Evolutionary conservation across 1,139 yeast genomes (phyloP).

Genomic region (Hansenula lynferdii): DNA sequence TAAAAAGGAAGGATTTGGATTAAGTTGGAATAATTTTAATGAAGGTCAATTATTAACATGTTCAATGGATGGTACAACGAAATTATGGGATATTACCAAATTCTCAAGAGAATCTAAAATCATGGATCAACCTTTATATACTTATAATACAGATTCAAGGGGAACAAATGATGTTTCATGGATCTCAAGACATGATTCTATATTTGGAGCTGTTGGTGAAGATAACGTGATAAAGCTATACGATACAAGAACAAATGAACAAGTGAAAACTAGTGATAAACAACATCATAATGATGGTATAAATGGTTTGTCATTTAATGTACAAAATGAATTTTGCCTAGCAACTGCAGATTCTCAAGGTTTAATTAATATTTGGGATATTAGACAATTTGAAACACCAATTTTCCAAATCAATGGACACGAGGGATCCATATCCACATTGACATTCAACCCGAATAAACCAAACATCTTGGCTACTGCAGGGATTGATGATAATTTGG

Average conservation of each 20-base stretch:
- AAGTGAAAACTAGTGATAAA: constrained; percentile 8
- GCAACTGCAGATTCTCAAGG: constrained; percentile 76
- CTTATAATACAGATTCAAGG: constrained; percentile 16
- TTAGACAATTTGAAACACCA: constrained; percentile 39
- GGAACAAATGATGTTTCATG: constrained; percentile 65
- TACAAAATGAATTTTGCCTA: constrained; percentile 45
- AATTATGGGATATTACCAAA: constrained; percentile 46
- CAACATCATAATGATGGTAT: constrained; percentile 42
- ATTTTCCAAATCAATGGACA: constrained; percentile 42
- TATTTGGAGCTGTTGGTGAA: constrained; percentile 58
- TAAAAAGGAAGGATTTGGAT: constrained; percentile 54
- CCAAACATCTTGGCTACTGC: constrained; percentile 64
- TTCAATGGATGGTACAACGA: constrained; percentile 55
- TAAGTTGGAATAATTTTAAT: constrained; percentile 53
- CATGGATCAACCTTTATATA: constrained; percentile 12
- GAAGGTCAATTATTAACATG: constrained; percentile 52
- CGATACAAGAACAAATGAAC: constrained; percentile 39
- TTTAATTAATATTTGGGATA: constrained; percentile 59
- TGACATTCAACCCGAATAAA: constrained; percentile 74
- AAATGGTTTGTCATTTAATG: constrained; percentile 64
- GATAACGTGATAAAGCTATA: constrained; percentile 40
- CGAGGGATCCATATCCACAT: constrained; percentile 54
- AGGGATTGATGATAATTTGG: constrained; percentile 62
- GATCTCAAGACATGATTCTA: constrained; percentile 52
- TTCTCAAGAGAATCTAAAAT: constrained; percentile 15